Base-by-base conservation (phyloP, 2,329 filamentous ascomycete genomes). In the Exophiala sp. region DNA sequence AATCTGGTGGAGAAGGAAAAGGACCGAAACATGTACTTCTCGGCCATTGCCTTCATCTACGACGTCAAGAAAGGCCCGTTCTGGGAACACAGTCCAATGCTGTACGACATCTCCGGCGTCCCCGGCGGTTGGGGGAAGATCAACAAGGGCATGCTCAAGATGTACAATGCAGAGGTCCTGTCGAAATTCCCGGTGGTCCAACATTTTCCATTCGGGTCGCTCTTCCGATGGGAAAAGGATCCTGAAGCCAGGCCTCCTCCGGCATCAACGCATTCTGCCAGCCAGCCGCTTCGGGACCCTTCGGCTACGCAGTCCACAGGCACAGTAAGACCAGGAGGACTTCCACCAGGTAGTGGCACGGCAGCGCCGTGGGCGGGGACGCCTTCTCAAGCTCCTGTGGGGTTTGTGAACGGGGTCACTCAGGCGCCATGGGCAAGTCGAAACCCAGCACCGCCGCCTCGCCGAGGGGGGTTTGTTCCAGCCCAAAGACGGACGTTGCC, bases 61-160 rank as follows among this genome's bases (percentile, higher is more conserved):
- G 90, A 95, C 64, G 93, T 98, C 42, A 98, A 98, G 66, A 90
- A 78, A 56, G 93, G 93, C 0, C 91, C 93, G 0, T 98, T 98
- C 65, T 97, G 93, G 90, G 87, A 91, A 61, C 60, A 98, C 66
- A 95, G 88, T 58, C 91, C 91, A 0, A 91, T 95, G 58, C 72
- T 98, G 10, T 98, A 85, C 65, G 90, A 98, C 66, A 88, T 98
- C 35, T 95, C 88, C 0, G 93, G 93, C 9, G 86, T 98, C 57
- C 82, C 81, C 59, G 83, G 85, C 49, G 87, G 93, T n/a, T 98
- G 93, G 93, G 93, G 86, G 29, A 98, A 98, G 73, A 95, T 98
- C 63, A 97, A 98, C 70, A 90, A 90, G 83, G 93, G 93, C 44
- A 97, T 98, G 93, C 81, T 98, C 63, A 98, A 97, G 70, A 98